Evolutionary conservation across 164 flowering plant species (phyloP).

Genomic region (Piper longum): DNA sequence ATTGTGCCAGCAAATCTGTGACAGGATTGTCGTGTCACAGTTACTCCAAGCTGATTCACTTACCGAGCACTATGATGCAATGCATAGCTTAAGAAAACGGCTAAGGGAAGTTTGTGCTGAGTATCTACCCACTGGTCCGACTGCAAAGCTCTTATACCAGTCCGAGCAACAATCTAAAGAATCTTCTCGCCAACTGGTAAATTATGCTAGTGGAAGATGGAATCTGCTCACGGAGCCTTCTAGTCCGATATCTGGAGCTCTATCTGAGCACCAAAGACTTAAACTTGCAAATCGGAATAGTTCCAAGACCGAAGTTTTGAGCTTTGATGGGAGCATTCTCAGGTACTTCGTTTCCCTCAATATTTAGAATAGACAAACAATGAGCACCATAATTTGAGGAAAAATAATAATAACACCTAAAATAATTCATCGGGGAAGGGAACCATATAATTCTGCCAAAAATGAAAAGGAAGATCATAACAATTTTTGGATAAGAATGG

Average conservation of each 20-base stretch:
- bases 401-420: no score
- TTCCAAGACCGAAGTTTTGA: constrained; percentile 69
- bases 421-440: no score
- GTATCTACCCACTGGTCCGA: constrained; percentile 77
- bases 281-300: constrained; percentile 77
- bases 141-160: constrained; percentile 75
- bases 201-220: constrained; percentile 96
- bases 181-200: constrained; percentile 42
- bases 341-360: constrained; percentile 28
- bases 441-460: no score
- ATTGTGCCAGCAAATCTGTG: constrained; percentile 64
- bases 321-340: constrained; percentile 92
- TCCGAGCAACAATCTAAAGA: constrained; percentile 57
- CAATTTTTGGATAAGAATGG: no score
- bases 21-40: constrained; percentile 63
- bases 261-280: constrained; percentile 60
- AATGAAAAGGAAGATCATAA: no score
- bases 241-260: constrained; percentile 76
- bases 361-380: no score
- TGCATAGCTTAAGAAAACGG: constrained; percentile 63
- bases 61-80: constrained; percentile 61
- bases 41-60: constrained; percentile 74
- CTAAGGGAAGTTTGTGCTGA: constrained; percentile 76
- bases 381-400: no score
- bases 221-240: constrained; percentile 85